Conservation (phyloP, 2,329 filamentous ascomycete genomes). For the Aspergillus piperis region DNA sequence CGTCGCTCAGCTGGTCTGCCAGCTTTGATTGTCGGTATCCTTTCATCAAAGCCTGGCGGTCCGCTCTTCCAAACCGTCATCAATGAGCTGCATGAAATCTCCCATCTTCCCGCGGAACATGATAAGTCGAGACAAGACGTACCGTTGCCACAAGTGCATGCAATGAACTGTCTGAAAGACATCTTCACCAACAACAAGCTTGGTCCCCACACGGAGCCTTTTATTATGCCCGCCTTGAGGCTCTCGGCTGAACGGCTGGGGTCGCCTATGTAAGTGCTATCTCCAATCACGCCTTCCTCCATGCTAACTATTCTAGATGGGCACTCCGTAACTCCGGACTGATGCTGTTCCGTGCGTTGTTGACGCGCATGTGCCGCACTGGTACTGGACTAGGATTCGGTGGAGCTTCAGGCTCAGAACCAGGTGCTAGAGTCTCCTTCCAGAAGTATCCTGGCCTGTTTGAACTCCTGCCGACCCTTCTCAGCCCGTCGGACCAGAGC, state of each 20-base stretch:
- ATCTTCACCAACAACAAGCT: constrained; percentile 83
- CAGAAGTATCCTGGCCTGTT: constrained; percentile 43
- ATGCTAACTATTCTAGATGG: constrained; percentile 60
- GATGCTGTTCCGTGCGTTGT: constrained; percentile 81
- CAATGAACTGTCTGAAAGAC: constrained; percentile 89
- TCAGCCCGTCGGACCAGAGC: constrained; percentile 28
- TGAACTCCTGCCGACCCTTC: constrained; percentile 38
- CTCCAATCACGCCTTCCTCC: not conserved
- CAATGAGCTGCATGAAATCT: constrained; percentile 42
- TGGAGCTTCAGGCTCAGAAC: constrained; percentile 46
- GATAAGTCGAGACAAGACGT: constrained; percentile 43
- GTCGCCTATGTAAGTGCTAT: constrained; percentile 66
- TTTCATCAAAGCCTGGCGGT: constrained; percentile 62
- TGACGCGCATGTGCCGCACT: constrained; percentile 61
- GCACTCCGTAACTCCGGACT: constrained; percentile 91
- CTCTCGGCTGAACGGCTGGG: constrained; percentile 79
- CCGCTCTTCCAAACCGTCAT: constrained; percentile 45
- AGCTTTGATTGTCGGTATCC: constrained; percentile 77
- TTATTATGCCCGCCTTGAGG: constrained; percentile 71
- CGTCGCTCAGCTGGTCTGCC: constrained; percentile 90
- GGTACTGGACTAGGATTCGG: constrained; percentile 52
- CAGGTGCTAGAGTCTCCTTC: constrained; percentile 43
- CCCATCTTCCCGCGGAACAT: constrained; percentile 34
- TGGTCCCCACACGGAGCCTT: constrained; percentile 69
- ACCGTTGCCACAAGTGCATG: constrained; percentile 85